Evolutionary conservation across 441 rosid genomes (phyloP), one percentile per base, ranked within the genome.

Genomic region (Gossypium lobatum): DNA sequence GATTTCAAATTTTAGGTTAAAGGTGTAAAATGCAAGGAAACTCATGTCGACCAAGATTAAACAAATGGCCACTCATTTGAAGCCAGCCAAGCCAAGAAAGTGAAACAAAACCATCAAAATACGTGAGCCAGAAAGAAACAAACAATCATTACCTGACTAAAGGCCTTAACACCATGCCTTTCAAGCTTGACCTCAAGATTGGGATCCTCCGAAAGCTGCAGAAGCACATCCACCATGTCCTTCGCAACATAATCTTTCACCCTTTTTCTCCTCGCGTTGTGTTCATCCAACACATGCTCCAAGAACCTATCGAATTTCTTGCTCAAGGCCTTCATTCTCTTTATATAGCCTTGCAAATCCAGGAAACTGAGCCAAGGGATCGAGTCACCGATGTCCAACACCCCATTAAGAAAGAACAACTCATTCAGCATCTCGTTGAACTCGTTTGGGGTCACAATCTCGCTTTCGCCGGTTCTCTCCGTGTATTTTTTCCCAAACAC

Each of bases 371-470:
- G 62, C 84, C 83, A 80, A 0, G 88, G 85, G 42, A 85, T 85
- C 23, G 83, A 82, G 54, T 80, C 88, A 0, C 88, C 85, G 34
- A 85, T 75, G 11, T 83, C 88, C 66, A 89, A 34, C 13, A 83
- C 83, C 54, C 93, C 91, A 28, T 85, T 87, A 3, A 87, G 85
- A 74, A 86, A 31, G 71, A 89, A 86, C 81, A 86, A 20, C 83
- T 89, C 93, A 20, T 89, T 87, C 1, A 89, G 61, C 93, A 87
- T 89, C 71, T 82, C 86, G 79, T 83, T 87, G 70, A 87, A 86
- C 79, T 89, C 90, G 54, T 76, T 78, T 0, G 90, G 87, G 0
- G 80, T 71, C 58, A 87, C 84, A 2, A 85, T 79, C 64, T 80
- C 76, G 26, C 64, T 67, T 21, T 53, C 71, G 5, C 66, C 42